A percentile compares a stretch with the other conserved stretches of the same genome.
phyloP scores from a whole-genome alignment of 2,329 filamentous ascomycete genomes.

The Aureobasidium sp. region DNA sequence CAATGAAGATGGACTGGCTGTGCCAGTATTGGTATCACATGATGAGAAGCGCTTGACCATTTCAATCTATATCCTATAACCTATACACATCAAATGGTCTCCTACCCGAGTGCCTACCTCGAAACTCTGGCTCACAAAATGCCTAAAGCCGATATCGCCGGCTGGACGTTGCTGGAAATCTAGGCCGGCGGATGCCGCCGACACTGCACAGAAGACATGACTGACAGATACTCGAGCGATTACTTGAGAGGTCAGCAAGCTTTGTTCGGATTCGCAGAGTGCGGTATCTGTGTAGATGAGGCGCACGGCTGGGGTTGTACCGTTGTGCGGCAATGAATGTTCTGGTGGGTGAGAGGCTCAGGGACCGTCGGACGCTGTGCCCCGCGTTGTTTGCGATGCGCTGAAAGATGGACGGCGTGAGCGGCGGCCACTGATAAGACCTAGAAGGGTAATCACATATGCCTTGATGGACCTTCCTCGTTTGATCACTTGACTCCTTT shows the following conservation, averaged over 20 bases:
- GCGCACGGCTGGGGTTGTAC: neutral
- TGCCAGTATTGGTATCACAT: neutral
- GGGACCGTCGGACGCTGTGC: neutral
- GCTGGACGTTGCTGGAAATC: neutral
- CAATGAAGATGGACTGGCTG: neutral
- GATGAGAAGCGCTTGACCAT: neutral
- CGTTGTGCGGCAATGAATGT: neutral
- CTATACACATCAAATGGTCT: no score
- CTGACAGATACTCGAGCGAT: neutral
- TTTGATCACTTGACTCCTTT: neutral
- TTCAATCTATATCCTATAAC: no score
- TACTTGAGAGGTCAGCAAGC: neutral
- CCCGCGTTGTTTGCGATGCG: slow-evolving; percentile 6
- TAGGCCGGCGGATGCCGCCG: neutral
- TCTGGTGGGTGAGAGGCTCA: neutral
- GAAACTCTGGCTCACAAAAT: no score
- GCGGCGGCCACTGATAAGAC: slow-evolving; percentile 11
- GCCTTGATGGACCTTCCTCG: neutral
- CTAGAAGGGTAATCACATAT: neutral
- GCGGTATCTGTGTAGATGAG: neutral
- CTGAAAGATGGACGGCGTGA: neutral
- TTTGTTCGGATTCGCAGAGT: neutral
- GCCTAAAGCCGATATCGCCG: neutral
- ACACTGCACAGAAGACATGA: neutral
- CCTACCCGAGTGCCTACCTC: no score